These are phyloP conservation scores for Emergomyces orientalis DNA, from an alignment of 2,329 filamentous ascomycete species.

Conservation along the genomic window DNA sequence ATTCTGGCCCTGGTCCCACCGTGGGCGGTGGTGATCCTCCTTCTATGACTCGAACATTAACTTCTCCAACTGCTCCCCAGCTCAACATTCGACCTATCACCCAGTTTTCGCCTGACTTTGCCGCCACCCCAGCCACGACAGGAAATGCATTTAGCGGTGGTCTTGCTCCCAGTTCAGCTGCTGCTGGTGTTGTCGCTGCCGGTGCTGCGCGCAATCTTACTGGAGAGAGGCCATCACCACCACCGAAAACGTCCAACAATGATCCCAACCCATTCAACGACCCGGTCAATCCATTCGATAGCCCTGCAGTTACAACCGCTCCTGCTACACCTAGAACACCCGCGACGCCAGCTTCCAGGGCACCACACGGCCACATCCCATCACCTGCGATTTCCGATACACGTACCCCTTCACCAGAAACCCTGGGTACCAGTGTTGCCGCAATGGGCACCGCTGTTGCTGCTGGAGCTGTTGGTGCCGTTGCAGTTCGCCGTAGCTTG, in stretches of 20 bases:
- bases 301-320: constrained; percentile 44
- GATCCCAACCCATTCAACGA: constrained; percentile 42
- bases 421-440: constrained; percentile 30
- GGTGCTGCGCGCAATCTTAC: constrained; percentile 28
- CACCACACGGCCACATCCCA: constrained; percentile 19
- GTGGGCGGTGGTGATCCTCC: constrained; percentile 25
- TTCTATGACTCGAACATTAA: constrained; percentile 29
- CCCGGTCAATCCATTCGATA: constrained; percentile 62
- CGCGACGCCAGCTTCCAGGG: not conserved
- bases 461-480: constrained; percentile 29
- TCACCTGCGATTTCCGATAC: constrained; percentile 37
- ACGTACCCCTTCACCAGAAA: constrained; percentile 35
- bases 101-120: constrained; percentile 65
- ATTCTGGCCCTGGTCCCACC: constrained; percentile 13
- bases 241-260: constrained; percentile 36
- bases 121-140: constrained; percentile 25
- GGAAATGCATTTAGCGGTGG: constrained; percentile 14
- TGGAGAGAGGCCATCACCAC: constrained; percentile 23
- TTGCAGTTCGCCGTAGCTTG: constrained; percentile 16
- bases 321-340: constrained; percentile 15
- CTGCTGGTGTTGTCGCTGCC: constrained; percentile 19
- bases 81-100: constrained; percentile 78
- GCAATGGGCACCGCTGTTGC: constrained; percentile 34
- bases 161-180: constrained; percentile 19
- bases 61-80: constrained; percentile 55